Evolutionary conservation across 305 asterid species (phyloP), one percentile per base, ranked within the genome.

Genomic region (Coffea humblotiana): DNA sequence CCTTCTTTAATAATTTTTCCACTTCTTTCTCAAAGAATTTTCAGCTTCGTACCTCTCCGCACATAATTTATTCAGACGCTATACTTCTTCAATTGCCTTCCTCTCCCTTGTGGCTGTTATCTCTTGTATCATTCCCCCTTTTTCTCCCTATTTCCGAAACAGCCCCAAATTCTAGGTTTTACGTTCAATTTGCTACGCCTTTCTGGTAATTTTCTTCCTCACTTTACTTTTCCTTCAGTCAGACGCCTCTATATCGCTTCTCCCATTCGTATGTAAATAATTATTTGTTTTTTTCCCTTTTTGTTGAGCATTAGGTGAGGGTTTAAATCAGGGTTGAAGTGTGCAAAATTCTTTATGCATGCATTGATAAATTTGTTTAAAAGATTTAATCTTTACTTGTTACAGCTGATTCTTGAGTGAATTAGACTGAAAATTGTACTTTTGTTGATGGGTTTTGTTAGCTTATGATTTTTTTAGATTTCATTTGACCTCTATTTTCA

Each of bases 31-130:
- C 72, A 93, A 82, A 71, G 97, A 93, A 86, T 91, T 93, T 81
- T 96, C 99, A 71, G 98, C 99, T 88, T 96, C 97, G 87, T 96
- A 93, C 85, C 98, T 91, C 88, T 96, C 98, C 1, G 91, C 97
- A 77, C 98, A 94, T 80, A 91, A 84, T 84, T 85, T 93, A 88
- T 94, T 90, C 90, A 96, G 88, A 54, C 98, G 97, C 71, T 88
- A 89, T 80, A 92, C 91, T 89, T 96, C 98, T 40, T 40, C 43
- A 40, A 40, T 40, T 40, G 4, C 43, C 6, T 5, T 40, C 43
- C 43, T 40, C 43, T 40, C 74, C 87, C 83, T 77, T 52, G 72
- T 71, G 52, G 70, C 23, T 68, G 79, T 25, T n/a, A 49, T 83
- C 79, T 80, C 75, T 80, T 3, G 47, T 64, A 67, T 70, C 67